Conservation (phyloP, 2,329 filamentous ascomycete species). For the Gnomoniopsis sp. region DNA sequence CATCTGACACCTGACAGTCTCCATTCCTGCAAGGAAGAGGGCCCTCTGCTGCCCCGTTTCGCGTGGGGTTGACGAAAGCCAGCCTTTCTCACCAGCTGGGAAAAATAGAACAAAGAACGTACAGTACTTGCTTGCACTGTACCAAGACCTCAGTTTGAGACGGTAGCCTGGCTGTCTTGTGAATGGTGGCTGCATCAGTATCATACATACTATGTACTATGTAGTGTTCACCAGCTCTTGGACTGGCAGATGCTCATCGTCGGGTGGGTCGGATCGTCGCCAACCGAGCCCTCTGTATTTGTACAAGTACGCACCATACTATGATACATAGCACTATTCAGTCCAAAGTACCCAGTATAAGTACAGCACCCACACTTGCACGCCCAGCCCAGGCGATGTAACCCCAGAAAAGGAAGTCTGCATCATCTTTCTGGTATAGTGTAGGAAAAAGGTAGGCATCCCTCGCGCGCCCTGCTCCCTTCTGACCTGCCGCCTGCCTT, state of each 20-base stretch:
- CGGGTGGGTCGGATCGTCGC: slow-evolving; percentile 13
- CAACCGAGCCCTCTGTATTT: background rate
- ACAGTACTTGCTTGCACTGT: too few species aligned
- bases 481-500: background rate
- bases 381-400: slow-evolving; percentile 10
- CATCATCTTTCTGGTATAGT: slow-evolving; percentile 13
- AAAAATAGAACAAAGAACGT: too few species aligned
- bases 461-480: slow-evolving; percentile 5
- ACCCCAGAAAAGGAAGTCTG: slow-evolving; percentile 11
- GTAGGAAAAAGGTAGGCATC: slow-evolving; percentile 13
- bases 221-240: too few species aligned
- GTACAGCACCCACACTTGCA: slow-evolving; percentile 12
- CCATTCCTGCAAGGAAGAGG: slow-evolving; percentile 6
- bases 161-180: too few species aligned
- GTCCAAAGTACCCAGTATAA: too few species aligned
- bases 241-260: slow-evolving; percentile 12
- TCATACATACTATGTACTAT: too few species aligned
- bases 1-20: slow-evolving; percentile 12
- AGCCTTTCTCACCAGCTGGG: slow-evolving; percentile 4
- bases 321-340: too few species aligned
- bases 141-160: too few species aligned
- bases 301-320: background rate
- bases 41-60: background rate
- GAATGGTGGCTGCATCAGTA: too few species aligned
- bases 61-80: background rate